Base-by-base conservation (phyloP, 805 yeast species). In the Candida germanica region DNA sequence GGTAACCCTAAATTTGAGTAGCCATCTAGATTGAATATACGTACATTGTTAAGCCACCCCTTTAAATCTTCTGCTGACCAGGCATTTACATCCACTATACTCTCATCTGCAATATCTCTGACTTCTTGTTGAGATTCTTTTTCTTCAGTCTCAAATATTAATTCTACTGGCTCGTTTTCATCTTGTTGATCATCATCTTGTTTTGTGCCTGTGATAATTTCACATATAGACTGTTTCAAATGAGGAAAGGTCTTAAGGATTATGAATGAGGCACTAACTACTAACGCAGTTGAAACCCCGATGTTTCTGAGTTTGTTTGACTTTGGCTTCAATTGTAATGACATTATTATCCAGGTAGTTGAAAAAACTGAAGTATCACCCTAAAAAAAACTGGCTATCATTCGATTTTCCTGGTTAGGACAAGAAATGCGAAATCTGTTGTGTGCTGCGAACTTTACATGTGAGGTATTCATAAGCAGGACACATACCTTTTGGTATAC, bases 241-340 rank as follows among this genome's bases (percentile, higher is more conserved):
- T 74, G 79, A n/a, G 80, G 80, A 40, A 64, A 74, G 4, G 77
- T 74, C 35, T 62, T 62, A 39, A 74, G 53, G 7, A 73, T 40
- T 5, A 74, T 29, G 18, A 64, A 53, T 0, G 71, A 58, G 3
- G 71, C 68, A 16, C 75, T 76, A 9, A 72, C 35, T 3, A 69
- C 45, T 9, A 64, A 65, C 0, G 68, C 69, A 6, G 75, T 65
- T 2, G 74, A 58, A 3, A 62, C 51, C 0, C 64, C 59, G 8
- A 44, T 35, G 3, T 39, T 14, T 29, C 38, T 52, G 5, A 44
- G 33, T 22, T 43, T 49, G 18, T 34, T 46, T 5, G 35, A 29
- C 35, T 33, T 36, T 26, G 26, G 42, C 17, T 44, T 50, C 16
- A 46, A 33, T 32, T 40, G 47, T 21, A 51, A 43, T 8, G 53